Evolutionary conservation across 2,329 filamentous ascomycete species (phyloP).

Genomic region (Penicillium italicum): DNA sequence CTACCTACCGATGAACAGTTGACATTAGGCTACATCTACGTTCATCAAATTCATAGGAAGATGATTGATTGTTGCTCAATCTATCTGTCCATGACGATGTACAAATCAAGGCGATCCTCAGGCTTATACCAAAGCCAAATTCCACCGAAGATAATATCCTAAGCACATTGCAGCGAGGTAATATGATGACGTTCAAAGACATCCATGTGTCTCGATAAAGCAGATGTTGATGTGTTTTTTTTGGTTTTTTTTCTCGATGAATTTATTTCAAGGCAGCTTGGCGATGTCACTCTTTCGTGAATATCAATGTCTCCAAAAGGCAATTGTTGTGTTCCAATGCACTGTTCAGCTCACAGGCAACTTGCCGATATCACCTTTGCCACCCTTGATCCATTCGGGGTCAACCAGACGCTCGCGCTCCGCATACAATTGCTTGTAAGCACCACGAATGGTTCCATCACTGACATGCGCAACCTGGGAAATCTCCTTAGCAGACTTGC

Average conservation of each 20-base stretch:
- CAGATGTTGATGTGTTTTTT: not conserved
- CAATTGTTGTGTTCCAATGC: not conserved
- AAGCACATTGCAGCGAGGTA: not conserved
- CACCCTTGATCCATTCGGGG: conserved; percentile 68
- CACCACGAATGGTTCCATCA: conserved; percentile 93
- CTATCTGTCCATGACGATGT: not conserved
- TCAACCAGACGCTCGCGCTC: conserved; percentile 72
- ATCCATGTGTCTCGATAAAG: not conserved
- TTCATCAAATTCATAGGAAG: not conserved
- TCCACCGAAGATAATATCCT: conserved; percentile 2
- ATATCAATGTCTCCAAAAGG: not conserved
- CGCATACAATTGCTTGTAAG: conserved; percentile 82
- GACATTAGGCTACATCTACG: not conserved
- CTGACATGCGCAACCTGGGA: conserved; percentile 81
- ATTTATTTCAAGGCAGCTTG: not conserved
- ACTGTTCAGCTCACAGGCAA: conserved; percentile 55
- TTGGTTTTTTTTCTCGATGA: not conserved
- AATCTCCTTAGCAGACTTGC: conserved; percentile 80
- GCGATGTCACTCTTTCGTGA: not conserved
- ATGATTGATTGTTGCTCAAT: not conserved
- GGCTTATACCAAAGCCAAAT: not conserved
- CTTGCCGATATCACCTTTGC: conserved; percentile 66
- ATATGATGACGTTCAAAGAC: not conserved
- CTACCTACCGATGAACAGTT: not conserved
- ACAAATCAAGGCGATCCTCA: not conserved